Base-by-base conservation (phyloP, 2,329 filamentous ascomycete species). In the Reticulascus tulasneorum region DNA sequence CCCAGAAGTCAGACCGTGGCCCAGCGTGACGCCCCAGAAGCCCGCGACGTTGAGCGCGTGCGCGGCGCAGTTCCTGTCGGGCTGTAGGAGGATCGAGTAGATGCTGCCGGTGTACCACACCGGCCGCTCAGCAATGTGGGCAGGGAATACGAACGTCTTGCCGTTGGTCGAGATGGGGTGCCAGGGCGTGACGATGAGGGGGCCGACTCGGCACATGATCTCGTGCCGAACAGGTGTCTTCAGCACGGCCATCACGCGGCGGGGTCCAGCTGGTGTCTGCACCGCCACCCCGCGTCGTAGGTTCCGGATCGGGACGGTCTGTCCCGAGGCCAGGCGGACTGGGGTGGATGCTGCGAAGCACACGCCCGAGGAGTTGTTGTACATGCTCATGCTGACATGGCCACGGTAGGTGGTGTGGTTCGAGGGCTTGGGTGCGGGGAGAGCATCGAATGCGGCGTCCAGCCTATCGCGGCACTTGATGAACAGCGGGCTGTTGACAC, bases 1-100 rank as follows among this genome's bases (percentile, higher is more conserved):
- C 0, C 49, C 56, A 2, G 40, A 37, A 3, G 57, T 51, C 15
- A 79, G 28, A 0, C 77, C 77, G 47, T 82, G 77, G 1, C 77
- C 79, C 10, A 82, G 57, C 1, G 77, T 75, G 2, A 78, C 75
- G 11, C 69, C 77, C 67, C 71, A 75, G 27, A 62, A 43, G n/a
- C 56, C 56, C 1, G 55, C 65, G 11, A 76, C 59, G 2, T 53
- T 49, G 20, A 82, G 56, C 1, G 73, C 71, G 47, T 82, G 76
- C 0, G 70, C 67, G 7, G 64, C 61, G 0, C 54, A 28, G 35
- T 66, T 55, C 2, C 29, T 30, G 41, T 72, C 66, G 3, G 58
- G 59, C 53, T 77, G 63, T 13, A 82, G 55, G 13, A 82, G 50
- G 2, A 81, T 56, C 0, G 77, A 81, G 56, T 77, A 82, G 6